These are phyloP conservation scores for Phytophthora cryptogea DNA, from an alignment of 352 stramenopile genomes.

Conservation along the genomic window DNA sequence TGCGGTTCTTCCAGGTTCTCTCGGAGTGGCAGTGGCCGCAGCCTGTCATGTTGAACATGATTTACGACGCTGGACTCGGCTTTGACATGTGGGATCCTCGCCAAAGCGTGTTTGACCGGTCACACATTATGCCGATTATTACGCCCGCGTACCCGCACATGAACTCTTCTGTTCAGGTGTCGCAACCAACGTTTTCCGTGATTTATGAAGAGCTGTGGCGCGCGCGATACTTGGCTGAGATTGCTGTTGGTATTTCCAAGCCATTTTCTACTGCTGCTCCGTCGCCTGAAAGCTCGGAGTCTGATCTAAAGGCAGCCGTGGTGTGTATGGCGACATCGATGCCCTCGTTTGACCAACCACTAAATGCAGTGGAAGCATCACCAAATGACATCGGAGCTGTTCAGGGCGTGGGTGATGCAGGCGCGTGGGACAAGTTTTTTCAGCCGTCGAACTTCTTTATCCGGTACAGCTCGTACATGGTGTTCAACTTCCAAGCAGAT, in stretches of 20 bases:
- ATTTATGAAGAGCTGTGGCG: conserved; percentile 93
- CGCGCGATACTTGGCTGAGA: conserved; percentile 70
- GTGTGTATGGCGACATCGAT: conserved; percentile 45
- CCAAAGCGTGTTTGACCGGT: conserved; percentile 85
- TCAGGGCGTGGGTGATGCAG: conserved; percentile 7
- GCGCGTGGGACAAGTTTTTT: conserved; percentile 75
- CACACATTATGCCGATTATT: conserved; percentile 98
- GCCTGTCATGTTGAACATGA: conserved; percentile 86
- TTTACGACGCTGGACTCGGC: conserved; percentile 77
- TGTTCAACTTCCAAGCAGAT: conserved; percentile 68
- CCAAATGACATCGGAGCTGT: conserved; percentile 6
- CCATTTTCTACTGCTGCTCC: conserved; percentile 31
- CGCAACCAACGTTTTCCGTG: conserved; percentile 89
- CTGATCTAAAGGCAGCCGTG: conserved; percentile 40
- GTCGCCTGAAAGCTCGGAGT: conserved; percentile 30
- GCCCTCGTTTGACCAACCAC: conserved; percentile 29
- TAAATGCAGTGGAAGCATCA: conserved; percentile 18
- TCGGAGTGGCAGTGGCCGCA: conserved; percentile 86
- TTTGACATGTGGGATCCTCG: conserved; percentile 91
- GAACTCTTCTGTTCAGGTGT: conserved; percentile 98
- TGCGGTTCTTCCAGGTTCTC: conserved; percentile 85
- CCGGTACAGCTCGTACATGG: conserved; percentile 79
- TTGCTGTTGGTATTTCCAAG: conserved; percentile 54
- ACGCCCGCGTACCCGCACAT: conserved; percentile 98
- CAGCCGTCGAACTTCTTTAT: conserved; percentile 87